Base-by-base conservation (phyloP, 371 early-diverging fungal genomes). In the Rhizopus microsporus region DNA sequence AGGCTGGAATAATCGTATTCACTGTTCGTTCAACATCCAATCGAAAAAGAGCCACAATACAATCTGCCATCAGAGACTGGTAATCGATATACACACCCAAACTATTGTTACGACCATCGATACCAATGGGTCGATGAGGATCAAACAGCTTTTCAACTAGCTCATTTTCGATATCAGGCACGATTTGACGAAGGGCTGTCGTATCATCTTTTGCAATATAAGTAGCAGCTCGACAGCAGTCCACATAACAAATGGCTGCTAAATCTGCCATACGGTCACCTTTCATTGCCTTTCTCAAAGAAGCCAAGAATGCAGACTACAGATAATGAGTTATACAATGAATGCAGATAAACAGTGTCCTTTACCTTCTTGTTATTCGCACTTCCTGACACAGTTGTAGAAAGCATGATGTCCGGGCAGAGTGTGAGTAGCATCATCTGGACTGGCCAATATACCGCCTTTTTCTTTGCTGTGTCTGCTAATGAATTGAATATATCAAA, bases 381-480 rank as follows among this genome's bases (percentile, higher is more conserved):
- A 51, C 47, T 71, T 69, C 34, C 57, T 53, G 15, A 69, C 57
- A 34, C 70, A 60, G 60, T 65, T 57, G 51, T 49, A 12, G 66
- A 54, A n/a, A 60, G 45, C 53, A 67, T 56, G 5, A 89, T 82
- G 56, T 90, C 91, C 0, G 93, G 93, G 52, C 90, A 89, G 15
- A 93, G 72, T 7, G 85, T 66, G 13, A 92, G 59, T 9, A 93
- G 75, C 84, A 88, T 85, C 0, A 87, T 88, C 55, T 88, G 89
- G 15, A 87, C 69, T 5, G 93, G 93, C 93, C 93, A 93, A 54
- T 88, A 84, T 7, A 88, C 68, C 12, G 81, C 67, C 54, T 82
- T 83, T 34, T 84, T 72, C 33, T 83, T 74, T 33, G 81, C 73
- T 37, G 74, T 84, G 59, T 91, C 90, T 17, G 88, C 82, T 6